These are phyloP conservation scores for Papiliotrema terrestris DNA, from an alignment of 1,284 basidiomycete genomes.

Conservation along the genomic window DNA sequence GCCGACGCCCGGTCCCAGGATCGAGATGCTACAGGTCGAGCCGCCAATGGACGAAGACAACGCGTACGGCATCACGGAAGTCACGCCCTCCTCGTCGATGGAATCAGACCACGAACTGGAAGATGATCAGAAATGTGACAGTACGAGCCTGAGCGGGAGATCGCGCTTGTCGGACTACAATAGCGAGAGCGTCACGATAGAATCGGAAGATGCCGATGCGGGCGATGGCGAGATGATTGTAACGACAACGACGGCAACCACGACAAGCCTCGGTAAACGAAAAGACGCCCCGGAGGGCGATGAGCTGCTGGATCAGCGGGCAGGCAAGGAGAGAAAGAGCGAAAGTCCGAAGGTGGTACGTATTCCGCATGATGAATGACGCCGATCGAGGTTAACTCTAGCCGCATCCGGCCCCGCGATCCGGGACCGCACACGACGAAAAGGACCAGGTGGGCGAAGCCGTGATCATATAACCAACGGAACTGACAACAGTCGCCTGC, in stretches of 20 bases:
- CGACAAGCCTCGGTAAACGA: neutral
- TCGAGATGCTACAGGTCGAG: neutral
- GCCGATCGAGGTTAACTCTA: too few species aligned
- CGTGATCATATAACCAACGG: too few species aligned
- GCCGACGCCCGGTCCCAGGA: neutral
- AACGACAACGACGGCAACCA: neutral
- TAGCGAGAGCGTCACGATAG: neutral
- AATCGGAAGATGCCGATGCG: neutral
- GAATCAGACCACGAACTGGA: neutral
- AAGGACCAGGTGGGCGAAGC: too few species aligned
- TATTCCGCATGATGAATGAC: too few species aligned
- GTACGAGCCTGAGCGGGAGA: too few species aligned
- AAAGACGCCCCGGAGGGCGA: conserved; percentile 1
- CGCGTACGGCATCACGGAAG: neutral
- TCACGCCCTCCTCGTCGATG: neutral
- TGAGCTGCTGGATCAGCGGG: neutral
- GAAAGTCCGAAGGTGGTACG: neutral
- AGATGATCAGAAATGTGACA: too few species aligned
- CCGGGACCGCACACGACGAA: too few species aligned
- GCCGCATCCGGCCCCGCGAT: too few species aligned
- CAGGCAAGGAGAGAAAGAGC: neutral
- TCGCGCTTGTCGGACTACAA: too few species aligned
- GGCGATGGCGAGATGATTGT: neutral
- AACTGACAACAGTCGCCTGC: too few species aligned
- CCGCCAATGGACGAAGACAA: neutral